Evolutionary conservation across 2,329 filamentous ascomycete species (phyloP), one percentile per base, ranked within the genome.

Genomic region (Rhynchosporium graminicola): DNA sequence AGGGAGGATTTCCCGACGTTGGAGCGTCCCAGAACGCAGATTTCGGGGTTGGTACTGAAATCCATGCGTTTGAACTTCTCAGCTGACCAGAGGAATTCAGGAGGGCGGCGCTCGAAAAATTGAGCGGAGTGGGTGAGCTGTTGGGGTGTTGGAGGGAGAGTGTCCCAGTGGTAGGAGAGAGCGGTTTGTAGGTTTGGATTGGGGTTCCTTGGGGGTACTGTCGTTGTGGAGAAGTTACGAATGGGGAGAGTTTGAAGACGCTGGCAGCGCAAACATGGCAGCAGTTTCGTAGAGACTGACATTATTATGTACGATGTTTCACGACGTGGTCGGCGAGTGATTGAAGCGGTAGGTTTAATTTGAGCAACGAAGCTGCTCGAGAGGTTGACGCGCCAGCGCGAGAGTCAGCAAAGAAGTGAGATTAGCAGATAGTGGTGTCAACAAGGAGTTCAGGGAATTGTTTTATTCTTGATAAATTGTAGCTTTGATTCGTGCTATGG

Each of bases 1-100:
- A 91, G 72, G 1, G 81, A 84, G 59, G 82, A 86, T 75, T 91
- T 91, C 59, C 88, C 88, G 5, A 89, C 87, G 70, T 91, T 91
- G 45, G 83, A 87, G 52, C 88, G 82, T 20, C 88, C 88, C 3
- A 91, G 78, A 71, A 91, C 89, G 46, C 74, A 75, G 13, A 77
- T 72, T 64, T 77, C 73, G 12, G 74, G 70, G 29, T 71, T 71
- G 45, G 74, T 69, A 8, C 79, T 79, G 60, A 78, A 76, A 7
- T 84, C 82, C 63, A 88, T 83, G 3, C 78, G 77, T 67, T 83
- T 83, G 75, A 90, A 90, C 62, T 83, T 80, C 15, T 80, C 78
- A 6, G 82, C 80, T 3, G 82, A 84, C 79, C 83, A 88, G 61
- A 88, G 77, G 66, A 87, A 81, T n/a, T 76, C 72, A 5, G 81